Base-by-base conservation (phyloP, 2,329 filamentous ascomycete species). In the Pseudogymnoascus sp. region DNA sequence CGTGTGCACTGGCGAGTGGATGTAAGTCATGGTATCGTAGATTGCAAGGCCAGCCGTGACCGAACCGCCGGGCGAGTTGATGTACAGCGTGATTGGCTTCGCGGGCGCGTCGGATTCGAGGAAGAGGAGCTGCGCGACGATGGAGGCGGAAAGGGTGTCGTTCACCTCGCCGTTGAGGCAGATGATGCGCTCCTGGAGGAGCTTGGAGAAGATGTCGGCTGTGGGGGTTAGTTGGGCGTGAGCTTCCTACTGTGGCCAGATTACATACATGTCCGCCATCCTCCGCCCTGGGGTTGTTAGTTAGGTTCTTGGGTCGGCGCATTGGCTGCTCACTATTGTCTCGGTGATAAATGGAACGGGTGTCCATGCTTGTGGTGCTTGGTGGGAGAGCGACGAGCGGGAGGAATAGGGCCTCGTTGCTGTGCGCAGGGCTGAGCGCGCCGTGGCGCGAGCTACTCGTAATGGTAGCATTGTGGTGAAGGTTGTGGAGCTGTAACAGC, bases 1-100 rank as follows among this genome's bases (percentile, higher is more conserved):
- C 0, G 94, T 99, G 45, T 89, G 93, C 0, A 99, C 92, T 1
- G 93, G 91, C 2, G 90, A 90, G 64, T 88, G 87, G 73, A 99
- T 97, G 75, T 99, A 99, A 69, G 89, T 87, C 93, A 99, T 97
- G 11, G 94, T 99, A 74, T 99, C 94, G 81, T 99, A 99, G 71
- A 99, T 97, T 25, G 94, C 92, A 64, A 89, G 81, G 14, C 86
- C 86, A 1, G 94, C 93, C 65, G 89, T 93, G 41, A 99, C 92
- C 42, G 90, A 93, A 62, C 94, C 94, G 59, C 94, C 94, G 0
- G 93, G 93, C 0, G 91, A 96, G 78, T 99, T 96, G 75, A 99
- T 99, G 76, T 99, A 99, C 75, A 99, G 90, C 60, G 90, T 94
- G 67, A 99, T 97, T 11, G 92, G 90, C 75, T 96, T 97, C 62